These are phyloP conservation scores for Cajanus cajan DNA, from an alignment of 306 rosid species.

Conservation along the genomic window DNA sequence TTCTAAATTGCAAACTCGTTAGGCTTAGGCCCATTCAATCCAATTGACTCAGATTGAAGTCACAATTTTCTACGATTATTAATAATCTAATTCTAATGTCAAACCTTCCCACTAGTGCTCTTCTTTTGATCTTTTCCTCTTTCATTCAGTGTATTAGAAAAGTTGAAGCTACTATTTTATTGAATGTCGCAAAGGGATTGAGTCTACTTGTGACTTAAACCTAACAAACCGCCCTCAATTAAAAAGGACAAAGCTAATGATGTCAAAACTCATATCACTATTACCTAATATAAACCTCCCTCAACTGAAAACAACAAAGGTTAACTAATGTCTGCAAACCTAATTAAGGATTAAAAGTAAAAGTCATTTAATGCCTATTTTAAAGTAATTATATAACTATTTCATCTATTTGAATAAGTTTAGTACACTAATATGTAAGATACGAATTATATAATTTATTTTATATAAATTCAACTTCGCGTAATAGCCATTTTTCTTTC, in stretches of 20 bases:
- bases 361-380: background rate
- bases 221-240: background rate
- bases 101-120: background rate
- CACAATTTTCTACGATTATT: background rate
- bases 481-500: background rate
- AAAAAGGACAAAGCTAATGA: background rate
- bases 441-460: background rate
- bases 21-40: background rate
- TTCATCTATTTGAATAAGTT: background rate
- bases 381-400: background rate
- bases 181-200: background rate
- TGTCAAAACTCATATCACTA: background rate
- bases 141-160: slow-evolving; percentile 11
- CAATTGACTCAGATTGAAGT: background rate
- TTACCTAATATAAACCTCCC: background rate
- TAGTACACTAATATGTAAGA: background rate
- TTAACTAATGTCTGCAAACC: background rate
- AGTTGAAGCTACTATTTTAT: background rate
- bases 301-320: background rate
- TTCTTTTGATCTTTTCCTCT: background rate
- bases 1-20: background rate
- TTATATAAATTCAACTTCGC: background rate
- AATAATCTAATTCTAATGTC: background rate
- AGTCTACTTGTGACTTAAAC: background rate
- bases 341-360: background rate